Percentiles rank a stretch among this genome's conserved stretches.
These are phyloP conservation scores for Cercospora sp. DNA, from an alignment of 2,329 filamentous ascomycete genomes.

Conservation along the genomic window DNA sequence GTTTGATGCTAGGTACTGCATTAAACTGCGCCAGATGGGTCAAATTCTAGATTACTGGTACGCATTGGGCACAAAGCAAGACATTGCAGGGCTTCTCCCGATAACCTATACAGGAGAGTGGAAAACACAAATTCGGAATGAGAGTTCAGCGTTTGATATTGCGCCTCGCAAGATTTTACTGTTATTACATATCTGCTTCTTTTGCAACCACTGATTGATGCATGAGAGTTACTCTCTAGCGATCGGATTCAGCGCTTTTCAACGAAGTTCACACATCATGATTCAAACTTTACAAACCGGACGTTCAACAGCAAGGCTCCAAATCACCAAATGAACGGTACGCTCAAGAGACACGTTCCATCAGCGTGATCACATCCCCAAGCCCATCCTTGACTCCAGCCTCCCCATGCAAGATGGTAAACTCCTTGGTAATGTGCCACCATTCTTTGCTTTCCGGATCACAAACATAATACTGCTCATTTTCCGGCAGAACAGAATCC, in stretches of 20 bases:
- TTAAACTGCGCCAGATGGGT: background rate
- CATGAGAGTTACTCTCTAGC: background rate
- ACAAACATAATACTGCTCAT: background rate
- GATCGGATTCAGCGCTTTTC: background rate
- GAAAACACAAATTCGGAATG: background rate
- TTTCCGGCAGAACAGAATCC: background rate
- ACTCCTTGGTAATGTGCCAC: background rate
- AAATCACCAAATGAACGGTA: too few relatives aligned
- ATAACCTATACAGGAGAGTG: background rate
- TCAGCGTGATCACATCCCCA: background rate
- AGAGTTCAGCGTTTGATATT: background rate
- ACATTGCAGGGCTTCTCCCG: background rate
- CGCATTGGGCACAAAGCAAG: background rate
- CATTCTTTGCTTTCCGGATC: background rate
- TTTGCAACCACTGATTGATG: background rate
- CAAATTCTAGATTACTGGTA: background rate
- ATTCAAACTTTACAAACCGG: too few relatives aligned
- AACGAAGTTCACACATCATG: background rate
- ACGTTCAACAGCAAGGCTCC: too few relatives aligned
- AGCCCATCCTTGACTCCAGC: background rate
- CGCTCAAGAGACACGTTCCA: too few relatives aligned
- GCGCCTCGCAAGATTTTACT: background rate
- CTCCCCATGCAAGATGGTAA: background rate
- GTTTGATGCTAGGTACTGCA: background rate
- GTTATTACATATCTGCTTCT: background rate